A percentile compares a stretch with the other conserved stretches of the same genome.
Conservation (phyloP, 1,284 basidiomycete species). For the Ustilago vetiveriae region DNA sequence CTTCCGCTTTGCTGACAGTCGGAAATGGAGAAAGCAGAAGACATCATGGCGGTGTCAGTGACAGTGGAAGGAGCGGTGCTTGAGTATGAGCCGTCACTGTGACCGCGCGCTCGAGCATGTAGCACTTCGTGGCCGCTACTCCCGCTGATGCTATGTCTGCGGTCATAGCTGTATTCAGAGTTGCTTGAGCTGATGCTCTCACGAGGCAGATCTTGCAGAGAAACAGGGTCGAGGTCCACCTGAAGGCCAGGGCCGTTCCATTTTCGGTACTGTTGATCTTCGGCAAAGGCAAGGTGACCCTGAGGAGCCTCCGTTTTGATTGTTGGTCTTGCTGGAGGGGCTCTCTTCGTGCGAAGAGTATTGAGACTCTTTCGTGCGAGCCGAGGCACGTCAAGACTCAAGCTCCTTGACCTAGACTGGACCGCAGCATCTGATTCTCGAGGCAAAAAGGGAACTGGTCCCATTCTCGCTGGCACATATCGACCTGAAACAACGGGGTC, state of each 20-base stretch:
- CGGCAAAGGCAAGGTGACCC: background rate
- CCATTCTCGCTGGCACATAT: slow-evolving; percentile 5
- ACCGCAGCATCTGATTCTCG: background rate
- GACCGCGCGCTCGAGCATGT: slow-evolving; percentile 1
- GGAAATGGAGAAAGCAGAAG: slow-evolving; percentile 4
- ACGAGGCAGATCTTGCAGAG: slow-evolving; percentile 9
- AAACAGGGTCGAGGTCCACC: background rate
- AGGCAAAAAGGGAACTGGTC: slow-evolving; percentile 5
- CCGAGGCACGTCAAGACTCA: slow-evolving; percentile 20
- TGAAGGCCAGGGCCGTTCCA: slow-evolving; percentile 1
- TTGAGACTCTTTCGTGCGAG: slow-evolving; percentile 16
- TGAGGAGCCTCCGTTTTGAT: background rate
- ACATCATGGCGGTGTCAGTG: slow-evolving; percentile 1
- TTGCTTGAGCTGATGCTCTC: slow-evolving; percentile 21
- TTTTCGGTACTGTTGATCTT: background rate
- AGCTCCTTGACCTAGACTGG: slow-evolving; percentile 5
- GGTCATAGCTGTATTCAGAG: slow-evolving; percentile 13
- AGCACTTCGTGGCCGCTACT: slow-evolving; percentile 8
- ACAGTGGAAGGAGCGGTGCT: slow-evolving; percentile 14
- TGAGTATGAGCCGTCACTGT: slow-evolving; percentile 7
- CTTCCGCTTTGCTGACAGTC: background rate
- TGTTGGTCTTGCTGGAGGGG: background rate
- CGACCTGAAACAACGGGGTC: background rate
- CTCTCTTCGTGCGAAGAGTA: slow-evolving; percentile 7
- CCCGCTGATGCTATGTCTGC: slow-evolving; percentile 19